Evolutionary conservation across 768 basidiomycete species (phyloP).

Genomic region (Boletellus ananas): DNA sequence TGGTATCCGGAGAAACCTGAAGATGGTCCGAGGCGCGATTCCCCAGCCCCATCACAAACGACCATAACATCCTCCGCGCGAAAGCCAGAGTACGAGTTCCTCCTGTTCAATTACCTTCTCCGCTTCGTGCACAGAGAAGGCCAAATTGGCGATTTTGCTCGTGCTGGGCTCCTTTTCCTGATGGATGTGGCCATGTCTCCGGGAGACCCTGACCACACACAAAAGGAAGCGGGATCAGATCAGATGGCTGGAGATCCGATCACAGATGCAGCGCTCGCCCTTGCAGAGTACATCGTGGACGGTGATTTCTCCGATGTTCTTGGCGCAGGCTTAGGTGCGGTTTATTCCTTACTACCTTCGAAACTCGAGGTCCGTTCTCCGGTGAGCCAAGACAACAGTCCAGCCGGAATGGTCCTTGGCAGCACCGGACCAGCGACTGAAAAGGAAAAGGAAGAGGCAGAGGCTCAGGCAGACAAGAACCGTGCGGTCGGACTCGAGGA

Average conservation of each 20-base stretch:
- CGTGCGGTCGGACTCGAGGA: constrained; percentile 70
- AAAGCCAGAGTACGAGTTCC: constrained; percentile 90
- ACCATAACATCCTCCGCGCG: constrained; percentile 54
- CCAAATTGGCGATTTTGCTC: constrained; percentile 87
- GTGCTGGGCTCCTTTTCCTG: constrained; percentile 88
- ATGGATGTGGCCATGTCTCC: constrained; percentile 97
- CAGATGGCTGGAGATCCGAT: constrained; percentile 54
- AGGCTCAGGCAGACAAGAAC: constrained; percentile 47
- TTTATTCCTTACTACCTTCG: constrained; percentile 86
- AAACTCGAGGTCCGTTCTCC: constrained; percentile 71
- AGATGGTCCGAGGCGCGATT: constrained; percentile 32
- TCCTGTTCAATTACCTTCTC: constrained; percentile 92
- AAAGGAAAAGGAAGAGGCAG: constrained; percentile 55
- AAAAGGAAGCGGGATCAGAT: constrained; percentile 31
- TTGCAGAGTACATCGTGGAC: constrained; percentile 91
- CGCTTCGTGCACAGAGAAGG: constrained; percentile 95
- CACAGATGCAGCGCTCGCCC: constrained; percentile 77
- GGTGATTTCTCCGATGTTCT: constrained; percentile 99
- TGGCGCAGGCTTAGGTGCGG: constrained; percentile 87
- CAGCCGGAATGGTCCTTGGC: constrained; percentile 71
- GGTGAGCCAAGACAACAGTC: constrained; percentile 34
- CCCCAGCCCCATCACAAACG: constrained; percentile 59
- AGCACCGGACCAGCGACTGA: constrained; percentile 51
- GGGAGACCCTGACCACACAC: constrained; percentile 44
- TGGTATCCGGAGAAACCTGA: constrained; percentile 7